Evolutionary conservation across 306 rosid species (phyloP).

Genomic region (Gastrolobium villosum): DNA sequence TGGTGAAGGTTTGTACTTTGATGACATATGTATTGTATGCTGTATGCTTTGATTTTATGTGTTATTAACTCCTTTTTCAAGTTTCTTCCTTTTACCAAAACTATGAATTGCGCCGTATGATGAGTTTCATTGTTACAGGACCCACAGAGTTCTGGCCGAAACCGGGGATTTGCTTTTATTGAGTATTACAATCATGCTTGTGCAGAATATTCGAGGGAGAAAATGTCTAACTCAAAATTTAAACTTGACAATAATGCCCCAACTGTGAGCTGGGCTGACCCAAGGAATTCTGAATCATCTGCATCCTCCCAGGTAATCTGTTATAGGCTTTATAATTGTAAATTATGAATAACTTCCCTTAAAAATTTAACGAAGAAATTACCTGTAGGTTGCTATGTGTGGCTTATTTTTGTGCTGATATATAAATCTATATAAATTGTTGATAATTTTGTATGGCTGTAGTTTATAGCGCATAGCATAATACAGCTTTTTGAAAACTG

Average conservation of each 20-base stretch:
- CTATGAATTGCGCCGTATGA: conserved; percentile 21
- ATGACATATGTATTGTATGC: conserved; percentile 1
- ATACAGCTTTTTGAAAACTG: not conserved
- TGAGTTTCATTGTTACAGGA: conserved; percentile 57
- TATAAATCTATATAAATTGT: not conserved
- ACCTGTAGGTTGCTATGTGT: conserved; percentile 26
- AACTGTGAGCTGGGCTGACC: conserved; percentile 84
- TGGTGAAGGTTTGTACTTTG: conserved; percentile 59
- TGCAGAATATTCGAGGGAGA: conserved; percentile 75
- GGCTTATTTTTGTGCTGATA: not conserved
- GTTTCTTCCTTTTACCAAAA: conserved; percentile 29
- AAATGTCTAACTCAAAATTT: conserved; percentile 75
- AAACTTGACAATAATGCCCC: conserved; percentile 72
- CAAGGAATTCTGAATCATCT: conserved; percentile 70
- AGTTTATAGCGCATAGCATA: not conserved
- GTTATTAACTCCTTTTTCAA: not conserved
- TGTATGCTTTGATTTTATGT: conserved; percentile 15
- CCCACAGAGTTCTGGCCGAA: conserved; percentile 60
- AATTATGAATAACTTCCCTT: not conserved
- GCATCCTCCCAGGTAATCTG: conserved; percentile 67
- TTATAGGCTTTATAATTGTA: conserved; percentile 9
- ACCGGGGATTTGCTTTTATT: conserved; percentile 74
- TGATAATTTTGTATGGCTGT: not conserved
- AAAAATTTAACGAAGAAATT: not conserved
- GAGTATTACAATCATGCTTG: conserved; percentile 75